phyloP scores from a whole-genome alignment of 805 yeast genomes.

The Vanderwaltozyma polyspora region DNA sequence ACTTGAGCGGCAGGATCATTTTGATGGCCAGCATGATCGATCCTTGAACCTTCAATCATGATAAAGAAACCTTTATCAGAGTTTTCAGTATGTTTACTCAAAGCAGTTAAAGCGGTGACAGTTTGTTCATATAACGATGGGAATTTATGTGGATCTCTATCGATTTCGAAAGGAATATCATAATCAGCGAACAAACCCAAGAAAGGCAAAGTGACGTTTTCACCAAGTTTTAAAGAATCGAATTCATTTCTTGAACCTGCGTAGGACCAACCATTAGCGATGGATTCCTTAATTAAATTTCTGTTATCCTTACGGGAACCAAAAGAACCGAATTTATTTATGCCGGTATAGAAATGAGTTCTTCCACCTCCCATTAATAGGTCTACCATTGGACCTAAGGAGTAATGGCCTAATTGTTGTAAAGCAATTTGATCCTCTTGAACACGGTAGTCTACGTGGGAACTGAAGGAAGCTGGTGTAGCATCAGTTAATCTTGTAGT shows the following conservation, averaged over 20 bases:
- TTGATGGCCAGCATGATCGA: slow-evolving; percentile 91
- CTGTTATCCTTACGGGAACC: slow-evolving; percentile 65
- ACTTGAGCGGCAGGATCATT: slow-evolving; percentile 94
- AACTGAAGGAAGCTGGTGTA: slow-evolving; percentile 81
- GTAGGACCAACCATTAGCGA: slow-evolving; percentile 44
- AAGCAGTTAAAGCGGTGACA: slow-evolving; percentile 56
- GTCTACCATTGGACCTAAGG: slow-evolving; percentile 71
- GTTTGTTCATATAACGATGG: slow-evolving; percentile 80
- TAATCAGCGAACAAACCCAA: slow-evolving; percentile 62
- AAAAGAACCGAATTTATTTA: slow-evolving; percentile 14
- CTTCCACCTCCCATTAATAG: slow-evolving; percentile 87
- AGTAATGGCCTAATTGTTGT: slow-evolving; percentile 75
- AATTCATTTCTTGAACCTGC: slow-evolving; percentile 50
- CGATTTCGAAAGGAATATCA: slow-evolving; percentile 80
- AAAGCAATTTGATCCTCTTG: slow-evolving; percentile 81
- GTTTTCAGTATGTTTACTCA: slow-evolving; percentile 54
- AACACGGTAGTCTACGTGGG: slow-evolving; percentile 66
- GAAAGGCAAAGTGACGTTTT: slow-evolving; percentile 61
- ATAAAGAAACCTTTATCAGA: slow-evolving; percentile 79
- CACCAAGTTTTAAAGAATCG: slow-evolving; percentile 45
- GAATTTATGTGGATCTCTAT: slow-evolving; percentile 46
- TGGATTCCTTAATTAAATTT: slow-evolving; percentile 57
- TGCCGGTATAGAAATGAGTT: slow-evolving; percentile 58
- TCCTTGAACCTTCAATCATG: slow-evolving; percentile 82
- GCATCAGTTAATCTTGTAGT: slow-evolving; percentile 91